Percentiles rank a stretch among this genome's conserved stretches.
These are phyloP conservation scores for sunflower (Helianthus annuus) DNA, from an alignment of 129 eudicot species.

Conservation along the genomic window HanXRQr2.0-SUNRISE NC_035446.2:140104455-140104954, in stretches of 20 bases:
- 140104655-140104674: background rate
- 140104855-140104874: background rate
- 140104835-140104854: background rate
- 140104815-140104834: background rate
- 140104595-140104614: slow-evolving; percentile 36
- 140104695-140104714: background rate
- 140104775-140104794: background rate
- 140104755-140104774: background rate
- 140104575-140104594: slow-evolving; percentile 64
- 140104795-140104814: background rate
- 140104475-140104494: slow-evolving; percentile 50
- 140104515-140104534: slow-evolving; percentile 49
- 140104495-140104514: slow-evolving; percentile 58
- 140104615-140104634: slow-evolving; percentile 10
- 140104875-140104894: background rate
- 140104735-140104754: background rate
- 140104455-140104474: slow-evolving; percentile 29
- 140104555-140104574: slow-evolving; percentile 29
- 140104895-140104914: background rate
- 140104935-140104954: background rate
- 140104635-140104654: slow-evolving; percentile 11
- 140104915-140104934: background rate
- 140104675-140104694: background rate
- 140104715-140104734: background rate
- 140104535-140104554: slow-evolving; percentile 52